Percentiles rank a stretch among this genome's conserved stretches.
phyloP scores from a whole-genome alignment of 768 basidiomycete species.

The Scleroderma bovista region DNA sequence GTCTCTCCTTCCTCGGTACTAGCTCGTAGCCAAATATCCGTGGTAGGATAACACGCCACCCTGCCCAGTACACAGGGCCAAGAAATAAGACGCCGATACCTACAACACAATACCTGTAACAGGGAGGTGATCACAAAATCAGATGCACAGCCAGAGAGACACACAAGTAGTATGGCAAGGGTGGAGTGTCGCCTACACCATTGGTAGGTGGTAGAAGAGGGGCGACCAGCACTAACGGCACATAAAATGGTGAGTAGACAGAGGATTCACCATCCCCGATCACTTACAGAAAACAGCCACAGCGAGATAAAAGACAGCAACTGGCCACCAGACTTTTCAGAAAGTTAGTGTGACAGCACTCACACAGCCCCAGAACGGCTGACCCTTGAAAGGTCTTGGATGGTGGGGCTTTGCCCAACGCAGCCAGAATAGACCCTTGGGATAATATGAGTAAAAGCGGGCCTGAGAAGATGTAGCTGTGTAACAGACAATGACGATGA shows the following conservation, averaged over 20 bases:
- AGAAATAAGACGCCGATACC: slow-evolving; percentile 43
- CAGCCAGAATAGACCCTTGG: slow-evolving; percentile 52
- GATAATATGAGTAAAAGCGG: background rate
- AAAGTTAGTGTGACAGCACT: background rate
- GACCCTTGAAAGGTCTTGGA: slow-evolving; percentile 49
- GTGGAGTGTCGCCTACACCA: slow-evolving; percentile 53
- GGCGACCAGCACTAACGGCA: slow-evolving; percentile 40
- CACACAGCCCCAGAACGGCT: background rate
- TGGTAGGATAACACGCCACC: slow-evolving; percentile 47
- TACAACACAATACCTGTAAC: slow-evolving; percentile 44
- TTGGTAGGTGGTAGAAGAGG: slow-evolving; percentile 53
- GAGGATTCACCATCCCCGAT: background rate
- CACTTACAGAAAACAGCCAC: slow-evolving; percentile 46
- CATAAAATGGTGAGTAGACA: background rate
- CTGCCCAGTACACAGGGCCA: slow-evolving; percentile 50
- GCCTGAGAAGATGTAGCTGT: background rate
- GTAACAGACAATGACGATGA: slow-evolving; percentile 45
- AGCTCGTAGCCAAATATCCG: slow-evolving; percentile 44
- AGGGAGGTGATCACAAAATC: background rate
- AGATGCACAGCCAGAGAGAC: background rate
- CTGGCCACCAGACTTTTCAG: slow-evolving; percentile 45
- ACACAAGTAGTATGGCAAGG: slow-evolving; percentile 53
- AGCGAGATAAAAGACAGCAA: slow-evolving; percentile 50
- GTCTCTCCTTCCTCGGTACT: slow-evolving; percentile 41
- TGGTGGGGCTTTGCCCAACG: slow-evolving; percentile 45